phyloP scores from a whole-genome alignment of 192 early-diverging fungal genomes.

The Coemansia sp. region DNA sequence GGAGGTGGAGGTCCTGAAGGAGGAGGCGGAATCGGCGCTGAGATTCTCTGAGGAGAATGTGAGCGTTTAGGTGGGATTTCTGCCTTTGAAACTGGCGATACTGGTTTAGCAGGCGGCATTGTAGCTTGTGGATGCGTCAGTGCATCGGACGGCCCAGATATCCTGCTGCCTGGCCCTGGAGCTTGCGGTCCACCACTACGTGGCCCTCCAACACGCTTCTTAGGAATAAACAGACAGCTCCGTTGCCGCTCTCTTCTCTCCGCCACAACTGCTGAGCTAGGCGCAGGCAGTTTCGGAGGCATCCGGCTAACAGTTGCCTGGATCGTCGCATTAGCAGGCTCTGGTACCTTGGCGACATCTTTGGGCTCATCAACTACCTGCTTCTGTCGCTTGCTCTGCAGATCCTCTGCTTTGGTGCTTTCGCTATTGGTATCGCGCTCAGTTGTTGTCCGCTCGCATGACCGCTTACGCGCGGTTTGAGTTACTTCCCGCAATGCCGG shows the following conservation, averaged over 20 bases:
- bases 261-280: not conserved
- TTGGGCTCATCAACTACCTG: not conserved
- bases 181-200: not conserved
- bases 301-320: too few relatives aligned
- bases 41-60: not conserved
- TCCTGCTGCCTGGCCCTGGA: not conserved
- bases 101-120: not conserved
- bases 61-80: too few relatives aligned
- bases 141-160: not conserved
- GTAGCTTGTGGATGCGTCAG: not conserved
- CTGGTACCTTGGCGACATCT: too few relatives aligned
- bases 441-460: not conserved
- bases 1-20: not conserved
- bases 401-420: not conserved
- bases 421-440: not conserved
- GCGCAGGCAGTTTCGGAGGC: too few relatives aligned
- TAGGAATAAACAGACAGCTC: slow-evolving; percentile 40
- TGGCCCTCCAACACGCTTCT: slow-evolving; percentile 11
- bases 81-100: not conserved
- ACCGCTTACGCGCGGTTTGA: slow-evolving; percentile 8
- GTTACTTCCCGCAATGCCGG: not conserved
- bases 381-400: not conserved
- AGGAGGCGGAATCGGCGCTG: not conserved
- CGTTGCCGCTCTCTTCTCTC: slow-evolving; percentile 23
- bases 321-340: too few relatives aligned